Evolutionary conservation across 805 yeast species (phyloP).

Genomic region (Wickerhamiella allomyrinae): DNA sequence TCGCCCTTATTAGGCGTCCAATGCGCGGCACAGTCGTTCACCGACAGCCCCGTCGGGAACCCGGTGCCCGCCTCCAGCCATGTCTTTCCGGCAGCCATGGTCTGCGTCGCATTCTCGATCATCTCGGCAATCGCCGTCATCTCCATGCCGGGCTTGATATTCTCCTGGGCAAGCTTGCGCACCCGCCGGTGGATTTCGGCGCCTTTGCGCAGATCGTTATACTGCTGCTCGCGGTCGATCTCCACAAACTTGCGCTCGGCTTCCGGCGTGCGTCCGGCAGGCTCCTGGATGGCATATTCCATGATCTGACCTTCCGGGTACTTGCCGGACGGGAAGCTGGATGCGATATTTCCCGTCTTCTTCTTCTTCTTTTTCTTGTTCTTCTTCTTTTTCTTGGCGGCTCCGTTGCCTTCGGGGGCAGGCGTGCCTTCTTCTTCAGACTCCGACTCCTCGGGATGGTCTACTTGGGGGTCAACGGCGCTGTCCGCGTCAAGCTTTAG

Average conservation of each 20-base stretch:
- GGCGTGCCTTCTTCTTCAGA: conserved; percentile 23
- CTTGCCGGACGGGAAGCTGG: conserved; percentile 48
- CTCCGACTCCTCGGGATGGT: background rate
- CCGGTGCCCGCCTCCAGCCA: conserved; percentile 70
- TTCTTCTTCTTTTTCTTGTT: conserved; percentile 40
- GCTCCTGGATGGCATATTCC: conserved; percentile 7
- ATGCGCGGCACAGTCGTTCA: conserved; percentile 93
- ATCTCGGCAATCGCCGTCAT: conserved; percentile 81
- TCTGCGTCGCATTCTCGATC: conserved; percentile 73
- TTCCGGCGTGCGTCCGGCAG: conserved; percentile 52
- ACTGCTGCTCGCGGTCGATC: conserved; percentile 36
- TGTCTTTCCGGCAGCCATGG: conserved; percentile 48
- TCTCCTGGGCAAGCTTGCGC: conserved; percentile 59
- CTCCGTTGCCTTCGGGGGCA: conserved; percentile 19
- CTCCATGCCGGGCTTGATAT: conserved; percentile 80
- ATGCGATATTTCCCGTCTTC: conserved; percentile 47
- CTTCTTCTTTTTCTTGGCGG: conserved; percentile 38
- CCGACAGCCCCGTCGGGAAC: conserved; percentile 93
- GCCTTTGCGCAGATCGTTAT: conserved; percentile 88
- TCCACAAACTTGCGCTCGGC: conserved; percentile 77
- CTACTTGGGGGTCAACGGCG: conserved; percentile 20
- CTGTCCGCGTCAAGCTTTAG: conserved; percentile 9
- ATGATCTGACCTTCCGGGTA: conserved; percentile 18
- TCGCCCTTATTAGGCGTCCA: conserved; percentile 96
- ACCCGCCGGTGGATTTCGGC: conserved; percentile 94